These are phyloP conservation scores for Orbilia quercus DNA, from an alignment of 2,329 filamentous ascomycete genomes.

Conservation along the genomic window DNA sequence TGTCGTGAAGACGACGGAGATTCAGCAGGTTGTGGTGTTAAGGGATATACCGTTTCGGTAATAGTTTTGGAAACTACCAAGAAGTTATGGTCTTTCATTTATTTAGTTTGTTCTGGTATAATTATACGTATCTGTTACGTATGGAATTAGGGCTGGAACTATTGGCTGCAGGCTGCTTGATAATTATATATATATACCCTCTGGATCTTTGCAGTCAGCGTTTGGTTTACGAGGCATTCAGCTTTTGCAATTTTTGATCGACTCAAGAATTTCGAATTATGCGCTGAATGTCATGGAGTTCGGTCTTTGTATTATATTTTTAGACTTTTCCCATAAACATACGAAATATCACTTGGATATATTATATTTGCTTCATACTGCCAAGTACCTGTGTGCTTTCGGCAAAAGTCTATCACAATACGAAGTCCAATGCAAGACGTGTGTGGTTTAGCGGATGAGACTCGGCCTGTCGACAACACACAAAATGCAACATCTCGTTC, in stretches of 20 bases:
- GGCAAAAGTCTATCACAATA: no score
- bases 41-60: constrained; percentile 31
- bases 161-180: constrained; percentile 36
- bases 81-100: no score
- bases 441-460: no score
- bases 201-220: no score
- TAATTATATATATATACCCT: constrained; percentile 27
- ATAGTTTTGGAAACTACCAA: constrained; percentile 4
- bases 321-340: constrained; percentile 16
- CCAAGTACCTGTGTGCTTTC: no score
- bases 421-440: no score
- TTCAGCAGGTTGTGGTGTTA: constrained; percentile 44
- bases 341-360: background rate
- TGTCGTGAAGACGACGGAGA: constrained; percentile 48
- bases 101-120: no score
- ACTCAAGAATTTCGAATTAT: constrained; percentile 16
- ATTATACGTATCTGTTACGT: no score
- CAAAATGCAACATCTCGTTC: constrained; percentile 27
- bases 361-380: no score
- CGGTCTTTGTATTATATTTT: constrained; percentile 16
- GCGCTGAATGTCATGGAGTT: constrained; percentile 41
- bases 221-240: no score
- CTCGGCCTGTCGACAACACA: no score
- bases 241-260: no score
- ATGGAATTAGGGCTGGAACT: constrained; percentile 25